Evolutionary conservation across 441 rosid genomes (phyloP), one percentile per base, ranked within the genome.

Genomic region (Mallotus japonicus): DNA sequence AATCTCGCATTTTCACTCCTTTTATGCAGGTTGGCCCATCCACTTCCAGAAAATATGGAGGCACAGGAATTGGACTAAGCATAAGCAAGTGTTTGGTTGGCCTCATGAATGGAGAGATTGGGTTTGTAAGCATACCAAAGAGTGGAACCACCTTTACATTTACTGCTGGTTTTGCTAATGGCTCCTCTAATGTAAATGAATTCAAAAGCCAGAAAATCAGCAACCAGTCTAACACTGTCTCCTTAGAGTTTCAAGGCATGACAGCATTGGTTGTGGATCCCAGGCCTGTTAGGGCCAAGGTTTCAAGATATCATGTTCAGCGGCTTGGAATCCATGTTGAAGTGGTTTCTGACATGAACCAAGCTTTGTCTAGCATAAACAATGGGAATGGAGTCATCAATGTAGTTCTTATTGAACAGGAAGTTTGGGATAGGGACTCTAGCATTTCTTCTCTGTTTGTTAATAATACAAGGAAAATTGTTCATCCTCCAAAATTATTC

Each of bases 31-130:
- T 90, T 20, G 90, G 87, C 63, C 95, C 96, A 24, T 94, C 97
- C 56, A 90, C 90, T 72, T 92, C 96, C 11, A 81, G 98, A 69
- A 90, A 87, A 11, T 91, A 87, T 62, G 98, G 98, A 44, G 98
- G 98, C 73, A 94, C 98, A 7, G 98, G 98, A 9, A 94, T 94
- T 77, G 98, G 98, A 50, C 88, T 94, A 24, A 94, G 98, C 85
- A 94, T 94, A 81, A 92, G 97, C 89, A 94, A 94, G 82, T 87
- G 87, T 80, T 81, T 94, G 81, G 97, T 92, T 63, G 83, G 84
- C 64, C 90, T 90, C 70, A 92, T 92, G 98, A 85, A 85, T 74
- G 97, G 98, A 55, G 95, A 94, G 69, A 90, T 94, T 63, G 95
- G 95, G 58, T 94, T 94, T 59, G 89, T 82, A 54, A 94, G 98